Evolutionary conservation across 2,329 filamentous ascomycete species (phyloP), one percentile per base, ranked within the genome.

Genomic region (Hirsutella minnesotensis): DNA sequence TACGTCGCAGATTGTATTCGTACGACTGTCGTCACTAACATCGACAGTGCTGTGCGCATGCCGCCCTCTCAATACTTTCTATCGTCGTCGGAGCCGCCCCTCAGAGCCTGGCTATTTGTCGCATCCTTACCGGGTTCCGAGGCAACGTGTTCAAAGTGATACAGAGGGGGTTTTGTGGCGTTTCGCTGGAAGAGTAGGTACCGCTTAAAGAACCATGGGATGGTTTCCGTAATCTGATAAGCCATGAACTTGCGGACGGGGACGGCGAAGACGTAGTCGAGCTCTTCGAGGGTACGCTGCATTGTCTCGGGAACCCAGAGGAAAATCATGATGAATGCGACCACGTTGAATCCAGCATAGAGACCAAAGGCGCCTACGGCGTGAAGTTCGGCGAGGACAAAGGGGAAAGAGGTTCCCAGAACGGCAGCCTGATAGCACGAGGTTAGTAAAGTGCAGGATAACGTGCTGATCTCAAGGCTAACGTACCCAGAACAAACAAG

Each of bases 311-410:
- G 59, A 2, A 63, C 60, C 44, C 55, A 57, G 48, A 60, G 56
- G 50, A 77, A 74, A 44, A 78, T 75, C 60, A 77, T 68, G 41
- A 71, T 41, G 40, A 77, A 67, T 1, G 73, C 73, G 2, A 73
- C 53, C 0, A 73, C 51, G 48, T 79, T 79, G 44, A 77, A 67
- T 1, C 68, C 73, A 0, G 74, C 74, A 44, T 78, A 78, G 39
- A 73, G 62, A 5, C 67, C 66, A 47, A 67, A 67, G 0, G 64
- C 63, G 8, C 67, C 66, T 2, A 61, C 53, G 1, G 58, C 53
- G 12, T 54, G 30, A n/a, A 59, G 46, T 13, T 47, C 46, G 7
- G 53, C 49, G 34, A 75, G 57, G 54, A 75, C 64, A 21, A 66
- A 64, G 18, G 72, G 72, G 48, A 75, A 72, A 0, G 72, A 74